A percentile compares a stretch with the other conserved stretches of the same genome.
These are phyloP conservation scores for Cyberlindnera bimundalis DNA, from an alignment of 805 yeast genomes.

Conservation along the genomic window DNA sequence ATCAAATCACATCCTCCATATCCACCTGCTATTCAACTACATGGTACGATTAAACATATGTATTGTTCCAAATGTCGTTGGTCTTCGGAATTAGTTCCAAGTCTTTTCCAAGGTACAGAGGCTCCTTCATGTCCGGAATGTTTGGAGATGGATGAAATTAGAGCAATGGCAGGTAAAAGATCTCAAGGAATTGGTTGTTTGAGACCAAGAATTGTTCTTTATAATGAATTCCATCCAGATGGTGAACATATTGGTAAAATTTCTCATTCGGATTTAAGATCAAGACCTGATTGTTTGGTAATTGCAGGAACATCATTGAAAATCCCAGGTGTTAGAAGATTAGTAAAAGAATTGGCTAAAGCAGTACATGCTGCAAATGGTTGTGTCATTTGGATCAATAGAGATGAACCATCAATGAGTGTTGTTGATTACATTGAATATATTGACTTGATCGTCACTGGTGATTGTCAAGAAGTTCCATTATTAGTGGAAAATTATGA, in stretches of 20 bases:
- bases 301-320: slow-evolving; percentile 84
- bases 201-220: slow-evolving; percentile 63
- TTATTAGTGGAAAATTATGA: slow-evolving; percentile 29
- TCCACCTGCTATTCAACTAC: slow-evolving; percentile 73
- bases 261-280: slow-evolving; percentile 59
- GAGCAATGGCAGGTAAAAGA: slow-evolving; percentile 61
- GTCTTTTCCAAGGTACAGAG: slow-evolving; percentile 40
- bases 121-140: slow-evolving; percentile 67
- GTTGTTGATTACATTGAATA: slow-evolving; percentile 46
- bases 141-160: slow-evolving; percentile 50
- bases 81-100: slow-evolving; percentile 49
- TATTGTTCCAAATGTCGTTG: slow-evolving; percentile 75
- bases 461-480: slow-evolving; percentile 62
- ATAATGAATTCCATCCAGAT: slow-evolving; percentile 81
- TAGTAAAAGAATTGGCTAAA: slow-evolving; percentile 58
- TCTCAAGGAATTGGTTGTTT: slow-evolving; percentile 58
- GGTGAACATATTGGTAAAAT: slow-evolving; percentile 82
- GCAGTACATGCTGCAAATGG: slow-evolving; percentile 56
- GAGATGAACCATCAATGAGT: slow-evolving; percentile 50
- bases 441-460: slow-evolving; percentile 57
- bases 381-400: slow-evolving; percentile 58
- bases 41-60: slow-evolving; percentile 73
- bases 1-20: slow-evolving; percentile 39
- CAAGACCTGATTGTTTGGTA: slow-evolving; percentile 71
- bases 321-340: slow-evolving; percentile 67